Evolutionary conservation across 2,329 filamentous ascomycete species (phyloP), one percentile per base, ranked within the genome.

Genomic region (Orbilia oligospora): DNA sequence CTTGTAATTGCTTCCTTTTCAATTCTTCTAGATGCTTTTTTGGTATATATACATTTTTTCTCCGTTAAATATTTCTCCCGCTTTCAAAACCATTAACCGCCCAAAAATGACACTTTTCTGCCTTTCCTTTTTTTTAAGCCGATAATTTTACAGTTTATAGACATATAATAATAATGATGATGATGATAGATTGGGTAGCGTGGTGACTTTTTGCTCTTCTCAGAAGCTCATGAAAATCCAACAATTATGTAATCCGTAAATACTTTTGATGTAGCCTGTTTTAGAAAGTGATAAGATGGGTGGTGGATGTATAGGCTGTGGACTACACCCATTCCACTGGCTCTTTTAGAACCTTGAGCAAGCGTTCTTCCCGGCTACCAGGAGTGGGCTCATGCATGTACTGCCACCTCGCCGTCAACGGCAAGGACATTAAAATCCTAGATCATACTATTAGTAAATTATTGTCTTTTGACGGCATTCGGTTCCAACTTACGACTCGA

Each of bases 341-440:
- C 36, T 89, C 87, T 83, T 86, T 87, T 80, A 92, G 84, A 58
- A 91, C 92, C 76, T 95, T 91, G 61, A 97, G 87, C 79, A 98
- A 85, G 81, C 93, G 88, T 84, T 92, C 91, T 86, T 99, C 96
- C 80, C 91, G 85, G 83, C 89, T 91, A 76, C 90, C 90, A 81
- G 90, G 90, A 83, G 91, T 90, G 0, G 93, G 92, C 83, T 91
- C 89, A 85, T 97, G 92, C 94, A 97, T 97, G 85, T 99, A 99
- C 83, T 92, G 90, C 96, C 96, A 99, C 82, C 91, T 90, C 24
- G 96, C 96, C 14, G 95, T 98, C 81, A 97, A 87, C 5, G 96
- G 96, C 84, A 99, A 86, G 85, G 93, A 97, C 94, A 99, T 98
- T 81, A 99, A 86, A 75, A 99, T 99, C 84, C 94, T 97, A 67